Evolutionary conservation across 306 rosid species (phyloP), one percentile per base, ranked within the genome.

Genomic region (Cucurbita pepo): DNA sequence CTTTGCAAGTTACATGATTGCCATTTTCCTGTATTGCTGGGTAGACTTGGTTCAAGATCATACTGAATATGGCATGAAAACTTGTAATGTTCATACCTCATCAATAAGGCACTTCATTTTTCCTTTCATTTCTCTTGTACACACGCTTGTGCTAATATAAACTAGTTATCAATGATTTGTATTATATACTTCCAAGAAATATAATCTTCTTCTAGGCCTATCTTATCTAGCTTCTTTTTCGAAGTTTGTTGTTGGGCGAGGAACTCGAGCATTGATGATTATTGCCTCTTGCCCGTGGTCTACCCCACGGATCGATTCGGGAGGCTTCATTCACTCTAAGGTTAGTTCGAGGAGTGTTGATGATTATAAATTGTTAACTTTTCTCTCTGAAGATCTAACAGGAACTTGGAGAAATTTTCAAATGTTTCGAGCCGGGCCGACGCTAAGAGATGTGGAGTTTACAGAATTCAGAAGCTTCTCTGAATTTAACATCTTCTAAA

Each of bases 21-120:
- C 25, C 25, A 25, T 25, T 25, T 34, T 6, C 44, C n/a, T 11
- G 34, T 34, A 5, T 67, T 47, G 41, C 12, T 67, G 40, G 15
- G 15, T 30, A 51, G 16, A 11, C 4, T 37, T 53, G 54, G 38
- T 71, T 71, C 63, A n/a, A n/a, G 51, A 54, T 54, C 75, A 50
- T 69, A 15, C 53, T 69, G 74, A 69, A 69, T 30, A 30, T 30
- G 74, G 59, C 74, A 69, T 48, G 74, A 34, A 25, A 56, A 72
- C 65, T 37, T 72, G 65, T 72, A 56, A 18, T 18, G 61, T 1
- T 54, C 13, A 36, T n/a, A 12, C 76, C 65, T 56, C 58, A 47
- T 22, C 73, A 67, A 22, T 69, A 69, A 69, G 74, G 30, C 3
- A 30, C 50, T 50, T 69, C 30, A 50, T 69, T 50, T 50, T 16